Conservation (phyloP, 1,284 basidiomycete genomes). For the Athelia psychrophila region DNA sequence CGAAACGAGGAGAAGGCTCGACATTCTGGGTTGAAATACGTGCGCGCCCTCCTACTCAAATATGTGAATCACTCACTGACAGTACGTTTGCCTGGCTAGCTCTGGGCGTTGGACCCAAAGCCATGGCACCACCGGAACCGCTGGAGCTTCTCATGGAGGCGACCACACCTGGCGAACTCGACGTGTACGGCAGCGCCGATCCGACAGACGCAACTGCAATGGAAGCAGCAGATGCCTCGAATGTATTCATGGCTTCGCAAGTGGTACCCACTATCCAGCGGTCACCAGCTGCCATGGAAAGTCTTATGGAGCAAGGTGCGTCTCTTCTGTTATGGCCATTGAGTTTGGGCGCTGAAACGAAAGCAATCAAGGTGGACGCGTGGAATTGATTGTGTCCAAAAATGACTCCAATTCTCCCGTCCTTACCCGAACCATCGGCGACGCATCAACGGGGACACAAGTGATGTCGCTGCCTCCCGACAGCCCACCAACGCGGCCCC, state of each 20-base stretch:
- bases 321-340: slow-evolving; percentile 4
- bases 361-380: slow-evolving; percentile 47
- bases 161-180: slow-evolving; percentile 1
- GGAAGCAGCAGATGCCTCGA: slow-evolving; percentile 13
- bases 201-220: not conserved
- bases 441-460: slow-evolving; percentile 44
- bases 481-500: slow-evolving; percentile 3
- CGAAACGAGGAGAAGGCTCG: slow-evolving; percentile 60
- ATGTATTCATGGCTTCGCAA: not conserved
- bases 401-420: slow-evolving; percentile 37
- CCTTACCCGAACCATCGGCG: slow-evolving; percentile 44
- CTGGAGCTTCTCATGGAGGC: not conserved
- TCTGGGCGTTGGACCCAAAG: slow-evolving; percentile 36
- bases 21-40: slow-evolving; percentile 83
- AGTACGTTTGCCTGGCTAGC: slow-evolving; percentile 21
- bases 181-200: not conserved
- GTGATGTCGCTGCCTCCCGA: slow-evolving; percentile 3
- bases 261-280: slow-evolving; percentile 16
- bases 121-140: slow-evolving; percentile 13
- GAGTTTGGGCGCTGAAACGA: not conserved
- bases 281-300: slow-evolving; percentile 52
- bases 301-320: slow-evolving; percentile 69
- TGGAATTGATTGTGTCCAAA: slow-evolving; percentile 53
- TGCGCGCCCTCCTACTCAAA: slow-evolving; percentile 37
- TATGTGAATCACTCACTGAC: not conserved